A percentile compares a stretch with the other conserved stretches of the same genome.
These are phyloP conservation scores for Colletotrichum theobromicola DNA, from an alignment of 2,329 filamentous ascomycete genomes.

Conservation along the genomic window DNA sequence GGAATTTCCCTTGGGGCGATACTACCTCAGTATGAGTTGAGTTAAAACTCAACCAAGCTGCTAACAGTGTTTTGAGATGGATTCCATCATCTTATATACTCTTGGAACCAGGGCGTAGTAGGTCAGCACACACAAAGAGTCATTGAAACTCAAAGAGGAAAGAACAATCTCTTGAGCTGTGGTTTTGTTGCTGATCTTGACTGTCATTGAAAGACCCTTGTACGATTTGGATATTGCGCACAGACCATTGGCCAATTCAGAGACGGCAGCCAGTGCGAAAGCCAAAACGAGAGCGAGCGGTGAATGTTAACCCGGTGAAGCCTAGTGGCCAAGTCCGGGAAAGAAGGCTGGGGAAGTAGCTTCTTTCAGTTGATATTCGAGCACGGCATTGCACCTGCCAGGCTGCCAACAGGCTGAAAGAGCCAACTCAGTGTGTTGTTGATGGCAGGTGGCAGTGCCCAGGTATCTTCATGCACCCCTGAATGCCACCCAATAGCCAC, in stretches of 20 bases:
- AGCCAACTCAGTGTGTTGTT: background rate
- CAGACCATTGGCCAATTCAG: background rate
- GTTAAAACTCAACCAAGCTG: background rate
- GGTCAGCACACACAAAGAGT: background rate
- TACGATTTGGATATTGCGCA: background rate
- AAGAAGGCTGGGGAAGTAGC: background rate
- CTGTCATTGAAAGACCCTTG: background rate
- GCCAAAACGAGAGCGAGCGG: background rate
- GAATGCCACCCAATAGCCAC: conserved; percentile 10
- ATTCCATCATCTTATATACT: background rate
- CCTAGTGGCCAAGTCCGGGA: background rate
- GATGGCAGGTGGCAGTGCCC: conserved; percentile 13
- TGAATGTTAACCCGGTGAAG: background rate
- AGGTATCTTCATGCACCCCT: conserved; percentile 21
- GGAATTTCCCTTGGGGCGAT: background rate
- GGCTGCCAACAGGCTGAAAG: background rate
- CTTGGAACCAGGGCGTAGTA: fast-evolving
- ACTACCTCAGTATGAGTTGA: background rate
- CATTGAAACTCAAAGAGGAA: background rate
- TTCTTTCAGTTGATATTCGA: background rate
- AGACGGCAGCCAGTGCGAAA: background rate
- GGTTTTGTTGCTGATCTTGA: background rate
- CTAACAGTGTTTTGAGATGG: background rate
- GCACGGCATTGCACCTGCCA: background rate
- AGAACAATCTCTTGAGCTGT: background rate